Evolutionary conservation across 345 rosid genomes (phyloP), one percentile per base, ranked within the genome.

Genomic region (Hirschfeldia incana): DNA sequence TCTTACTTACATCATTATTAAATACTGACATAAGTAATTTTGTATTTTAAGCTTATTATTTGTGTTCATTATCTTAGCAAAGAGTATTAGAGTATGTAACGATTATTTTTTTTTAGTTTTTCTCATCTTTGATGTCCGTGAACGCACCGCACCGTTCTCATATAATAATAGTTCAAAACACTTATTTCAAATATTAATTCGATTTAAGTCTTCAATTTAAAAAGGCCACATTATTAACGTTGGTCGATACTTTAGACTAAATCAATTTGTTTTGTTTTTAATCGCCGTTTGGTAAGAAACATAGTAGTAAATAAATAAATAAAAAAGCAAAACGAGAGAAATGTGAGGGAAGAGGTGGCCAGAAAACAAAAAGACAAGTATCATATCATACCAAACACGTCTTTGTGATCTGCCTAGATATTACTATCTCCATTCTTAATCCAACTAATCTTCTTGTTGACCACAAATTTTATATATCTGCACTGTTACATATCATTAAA

Each of bases 371-470:
- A 59, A 42, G 68, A 65, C 67, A 78, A 34, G 8, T 1, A 74
- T 74, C 75, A 68, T 27, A 78, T 78, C 49, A 74, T 3, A 62
- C 78, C 82, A 29, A 79, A 68, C 78, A 74, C 78, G 75, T 69
- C 71, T 51, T 62, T 51, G 51, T 68, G 75, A 79, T 79, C 32
- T 73, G 59, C 21, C 21, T 21, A 21, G 21, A 74, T 74, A 0
- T 61, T 49, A 15, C 53, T 72, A 61, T 72, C 81, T 21, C 53
- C 9, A 65, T 67, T 67, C 67, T 65, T 72, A 60, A 11, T 27
- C 62, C 30, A 36, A 37, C 59, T 13, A 13, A 46, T 46, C 16
- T 46, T 46, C 15, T 46, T 12, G 15, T 46, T 46, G 55, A 46
- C 55, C 55, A 46, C 55, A 13, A 46, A 13, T 46, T 46, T 13